Evolutionary conservation across 208 protist genomes (phyloP).

Genomic region (Leishmania turanica): DNA sequence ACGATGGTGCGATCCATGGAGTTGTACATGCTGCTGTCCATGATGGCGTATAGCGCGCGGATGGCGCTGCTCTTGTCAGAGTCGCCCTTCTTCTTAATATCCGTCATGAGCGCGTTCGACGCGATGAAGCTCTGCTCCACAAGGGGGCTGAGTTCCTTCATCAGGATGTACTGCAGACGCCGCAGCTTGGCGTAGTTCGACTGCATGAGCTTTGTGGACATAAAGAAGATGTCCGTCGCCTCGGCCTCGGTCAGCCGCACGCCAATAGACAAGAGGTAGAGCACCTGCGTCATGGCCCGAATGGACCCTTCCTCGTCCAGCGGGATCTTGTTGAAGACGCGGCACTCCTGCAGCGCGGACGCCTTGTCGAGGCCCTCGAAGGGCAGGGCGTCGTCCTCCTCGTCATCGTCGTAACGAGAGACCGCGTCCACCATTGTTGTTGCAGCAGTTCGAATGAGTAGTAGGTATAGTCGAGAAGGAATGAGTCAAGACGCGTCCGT

Average conservation of each 20-base stretch:
- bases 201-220: slow-evolving; percentile 98
- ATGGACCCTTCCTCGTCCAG: slow-evolving; percentile 90
- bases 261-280: slow-evolving; percentile 96
- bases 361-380: slow-evolving; percentile 95
- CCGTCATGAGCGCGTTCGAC: slow-evolving; percentile 96
- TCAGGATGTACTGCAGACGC: slow-evolving; percentile 97
- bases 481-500: neutral
- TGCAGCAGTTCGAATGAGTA: neutral
- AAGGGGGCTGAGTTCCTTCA: slow-evolving; percentile 96
- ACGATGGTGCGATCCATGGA: slow-evolving; percentile 97
- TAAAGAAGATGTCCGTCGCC: slow-evolving; percentile 98
- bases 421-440: slow-evolving; percentile 19
- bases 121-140: slow-evolving; percentile 98
- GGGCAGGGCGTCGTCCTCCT: slow-evolving; percentile 80
- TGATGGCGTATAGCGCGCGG: slow-evolving; percentile 95
- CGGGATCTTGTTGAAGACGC: slow-evolving; percentile 94
- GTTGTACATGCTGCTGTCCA: slow-evolving; percentile 95
- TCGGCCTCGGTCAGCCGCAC: slow-evolving; percentile 93
- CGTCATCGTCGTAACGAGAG: slow-evolving; percentile 73
- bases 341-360: slow-evolving; percentile 94
- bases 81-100: slow-evolving; percentile 96
- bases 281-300: slow-evolving; percentile 93
- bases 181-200: slow-evolving; percentile 95
- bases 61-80: slow-evolving; percentile 94
- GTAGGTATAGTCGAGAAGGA: neutral